Evolutionary conservation across 2,329 filamentous ascomycete genomes (phyloP), one percentile per base, ranked within the genome.

Genomic region (Arachnomyces sp.): DNA sequence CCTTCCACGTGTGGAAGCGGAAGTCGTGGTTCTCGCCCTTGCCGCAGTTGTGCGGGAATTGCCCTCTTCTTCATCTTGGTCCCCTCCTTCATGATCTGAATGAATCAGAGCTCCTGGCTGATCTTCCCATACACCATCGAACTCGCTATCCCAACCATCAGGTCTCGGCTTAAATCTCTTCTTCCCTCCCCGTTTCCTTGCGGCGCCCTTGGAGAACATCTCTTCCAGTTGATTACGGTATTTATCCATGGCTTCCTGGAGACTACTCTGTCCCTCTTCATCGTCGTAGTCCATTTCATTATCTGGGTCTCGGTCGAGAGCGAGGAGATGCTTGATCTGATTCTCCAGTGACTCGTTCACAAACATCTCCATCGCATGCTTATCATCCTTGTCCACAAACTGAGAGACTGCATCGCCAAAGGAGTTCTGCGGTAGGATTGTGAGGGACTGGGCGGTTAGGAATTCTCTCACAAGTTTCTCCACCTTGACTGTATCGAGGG

Each of bases 371-470:
- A 96, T 87, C 2, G 87, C 87, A 52, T 92, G 81, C 57, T 89
- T 94, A 66, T 98, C 92, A 49, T 94, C 87, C 51, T 96, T 96
- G 58, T 89, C 81, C 17, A 98, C 87, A 53, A 92, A 98, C 45
- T 94, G 84, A 34, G 81, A 82, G 4, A 98, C 87, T 0, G 92
- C 92, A 55, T 96, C 89, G 12, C 88, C 84, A 55, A 98, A 95
- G 0, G 83, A 84, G 20, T 89, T 92, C 53, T 94, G 86, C 0
- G 92, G 92, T 0, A 98, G 72, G 36, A 98, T 92, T 43, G 89
- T 94, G 25, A 98, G 76, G 0, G 86, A 89, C 54, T 96, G 89
- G 0, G 85, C 84, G 0, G 77, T 77, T 2, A 98, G 74, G 52
- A 89, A 95, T 50, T 96, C 88, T 36, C 82, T 76, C 0, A 98